Conservation (phyloP, 2,329 filamentous ascomycete genomes). For the Periglandula ipomoeae region DNA sequence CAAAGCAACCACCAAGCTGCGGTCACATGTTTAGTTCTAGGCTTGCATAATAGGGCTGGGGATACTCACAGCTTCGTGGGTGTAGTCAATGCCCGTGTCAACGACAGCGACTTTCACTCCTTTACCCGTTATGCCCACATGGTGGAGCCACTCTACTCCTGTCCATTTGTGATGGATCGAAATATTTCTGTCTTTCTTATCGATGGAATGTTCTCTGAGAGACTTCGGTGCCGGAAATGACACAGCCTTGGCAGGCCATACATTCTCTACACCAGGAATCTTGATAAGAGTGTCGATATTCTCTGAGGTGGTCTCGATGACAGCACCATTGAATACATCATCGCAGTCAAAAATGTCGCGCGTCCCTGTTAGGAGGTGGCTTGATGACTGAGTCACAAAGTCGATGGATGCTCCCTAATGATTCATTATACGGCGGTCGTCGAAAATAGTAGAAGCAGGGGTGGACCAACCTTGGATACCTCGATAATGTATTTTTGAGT, state of each 20-base stretch:
- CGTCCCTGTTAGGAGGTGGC: slow-evolving; percentile 1
- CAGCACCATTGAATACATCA: slow-evolving; percentile 26
- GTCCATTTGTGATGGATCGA: slow-evolving; percentile 22
- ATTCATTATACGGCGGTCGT: background rate
- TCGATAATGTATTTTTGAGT: slow-evolving; percentile 19
- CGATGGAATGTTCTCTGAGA: background rate
- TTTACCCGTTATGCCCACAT: slow-evolving; percentile 26
- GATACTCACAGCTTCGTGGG: slow-evolving; percentile 24
- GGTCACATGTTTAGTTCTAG: background rate
- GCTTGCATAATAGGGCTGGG: background rate
- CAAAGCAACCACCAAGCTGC: slow-evolving; percentile 30
- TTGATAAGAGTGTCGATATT: slow-evolving; percentile 23
- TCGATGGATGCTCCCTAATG: slow-evolving; percentile 9
- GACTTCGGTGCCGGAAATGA: slow-evolving; percentile 5
- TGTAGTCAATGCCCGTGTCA: slow-evolving; percentile 32
- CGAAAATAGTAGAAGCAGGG: background rate
- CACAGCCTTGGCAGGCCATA: slow-evolving; percentile 25
- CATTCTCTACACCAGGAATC: slow-evolving; percentile 26
- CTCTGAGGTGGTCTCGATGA: slow-evolving; percentile 22
- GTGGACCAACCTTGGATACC: slow-evolving; percentile 9
- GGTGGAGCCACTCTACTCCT: slow-evolving; percentile 29
- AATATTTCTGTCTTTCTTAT: slow-evolving; percentile 23
- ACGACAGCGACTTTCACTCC: slow-evolving; percentile 30
- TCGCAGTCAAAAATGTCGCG: slow-evolving; percentile 24
- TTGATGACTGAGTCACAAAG: slow-evolving; percentile 16